Percentiles rank a stretch among this genome's conserved stretches.
Conservation (phyloP, 768 basidiomycete species). For the Nidula microcarpa region DNA sequence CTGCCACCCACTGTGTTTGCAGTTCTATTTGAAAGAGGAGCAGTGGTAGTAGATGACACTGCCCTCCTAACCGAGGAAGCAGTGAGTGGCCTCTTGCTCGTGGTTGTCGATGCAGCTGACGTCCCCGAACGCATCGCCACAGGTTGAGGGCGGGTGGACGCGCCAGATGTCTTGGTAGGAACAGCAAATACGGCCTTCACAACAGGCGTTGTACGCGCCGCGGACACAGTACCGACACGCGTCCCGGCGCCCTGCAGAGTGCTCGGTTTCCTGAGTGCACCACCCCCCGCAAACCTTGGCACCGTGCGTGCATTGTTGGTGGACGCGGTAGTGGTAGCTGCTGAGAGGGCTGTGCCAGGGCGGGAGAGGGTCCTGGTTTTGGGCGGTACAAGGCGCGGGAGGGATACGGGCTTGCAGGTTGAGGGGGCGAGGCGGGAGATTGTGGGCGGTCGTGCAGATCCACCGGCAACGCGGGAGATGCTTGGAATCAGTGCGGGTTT, state of each 20-base stretch:
- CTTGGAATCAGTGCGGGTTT: no score
- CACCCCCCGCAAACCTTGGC: background rate
- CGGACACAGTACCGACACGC: background rate
- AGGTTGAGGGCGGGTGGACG: background rate
- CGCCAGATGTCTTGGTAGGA: no score
- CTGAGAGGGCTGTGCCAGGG: background rate
- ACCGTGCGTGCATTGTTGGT: background rate
- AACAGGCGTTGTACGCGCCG: background rate
- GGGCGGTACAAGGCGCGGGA: background rate
- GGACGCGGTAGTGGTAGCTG: background rate
- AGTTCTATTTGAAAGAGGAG: background rate
- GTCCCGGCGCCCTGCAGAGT: background rate
- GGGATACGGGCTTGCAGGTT: background rate
- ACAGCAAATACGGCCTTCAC: no score
- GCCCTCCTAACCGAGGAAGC: background rate
- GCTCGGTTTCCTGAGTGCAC: background rate
- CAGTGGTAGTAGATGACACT: background rate
- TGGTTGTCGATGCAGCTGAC: background rate
- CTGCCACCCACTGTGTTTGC: background rate
- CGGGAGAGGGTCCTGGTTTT: background rate
- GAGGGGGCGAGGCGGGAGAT: background rate
- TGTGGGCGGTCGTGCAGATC: no score
- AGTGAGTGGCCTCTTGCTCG: background rate
- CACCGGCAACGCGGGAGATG: no score
- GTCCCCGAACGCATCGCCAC: background rate